Percentiles rank a stretch among this genome's conserved stretches.
These are phyloP conservation scores for Fusarium sp. DNA, from an alignment of 2,329 filamentous ascomycete genomes.

Conservation along the genomic window DNA sequence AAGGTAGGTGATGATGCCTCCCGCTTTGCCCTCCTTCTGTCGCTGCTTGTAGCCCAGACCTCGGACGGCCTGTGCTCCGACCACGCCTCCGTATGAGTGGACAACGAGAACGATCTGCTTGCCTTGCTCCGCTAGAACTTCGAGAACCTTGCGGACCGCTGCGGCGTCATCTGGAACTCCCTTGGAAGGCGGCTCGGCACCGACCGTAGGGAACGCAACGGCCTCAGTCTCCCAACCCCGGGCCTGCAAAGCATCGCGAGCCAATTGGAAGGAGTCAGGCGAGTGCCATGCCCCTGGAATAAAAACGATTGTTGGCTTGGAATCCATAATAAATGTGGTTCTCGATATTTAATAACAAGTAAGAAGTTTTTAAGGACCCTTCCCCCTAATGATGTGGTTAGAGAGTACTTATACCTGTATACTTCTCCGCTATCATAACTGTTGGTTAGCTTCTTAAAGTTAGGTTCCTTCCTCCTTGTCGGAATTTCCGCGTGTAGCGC, in stretches of 20 bases:
- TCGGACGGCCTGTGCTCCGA: conserved; percentile 6
- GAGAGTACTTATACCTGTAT: neutral
- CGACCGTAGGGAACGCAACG: conserved; percentile 20
- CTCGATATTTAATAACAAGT: neutral
- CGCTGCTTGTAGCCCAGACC: conserved; percentile 18
- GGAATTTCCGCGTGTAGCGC: neutral
- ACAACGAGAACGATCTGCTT: conserved; percentile 19
- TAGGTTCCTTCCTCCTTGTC: neutral
- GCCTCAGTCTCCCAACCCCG: conserved; percentile 12
- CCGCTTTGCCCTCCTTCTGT: conserved; percentile 5
- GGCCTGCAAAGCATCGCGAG: neutral
- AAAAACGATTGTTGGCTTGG: conserved; percentile 20
- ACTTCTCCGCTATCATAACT: neutral
- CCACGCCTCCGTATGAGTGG: conserved; percentile 19
- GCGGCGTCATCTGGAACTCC: conserved; percentile 1
- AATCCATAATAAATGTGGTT: neutral
- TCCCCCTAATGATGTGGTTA: neutral
- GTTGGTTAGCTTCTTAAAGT: neutral
- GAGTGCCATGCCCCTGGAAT: conserved; percentile 18
- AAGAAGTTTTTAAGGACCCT: neutral
- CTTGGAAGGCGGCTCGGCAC: conserved; percentile 13
- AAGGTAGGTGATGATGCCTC: conserved; percentile 10
- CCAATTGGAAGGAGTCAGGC: conserved; percentile 11
- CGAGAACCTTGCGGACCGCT: neutral
- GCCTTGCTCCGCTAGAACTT: neutral